phyloP scores from a whole-genome alignment of 352 stramenopile genomes.

The Globisporangium emineosum region DNA sequence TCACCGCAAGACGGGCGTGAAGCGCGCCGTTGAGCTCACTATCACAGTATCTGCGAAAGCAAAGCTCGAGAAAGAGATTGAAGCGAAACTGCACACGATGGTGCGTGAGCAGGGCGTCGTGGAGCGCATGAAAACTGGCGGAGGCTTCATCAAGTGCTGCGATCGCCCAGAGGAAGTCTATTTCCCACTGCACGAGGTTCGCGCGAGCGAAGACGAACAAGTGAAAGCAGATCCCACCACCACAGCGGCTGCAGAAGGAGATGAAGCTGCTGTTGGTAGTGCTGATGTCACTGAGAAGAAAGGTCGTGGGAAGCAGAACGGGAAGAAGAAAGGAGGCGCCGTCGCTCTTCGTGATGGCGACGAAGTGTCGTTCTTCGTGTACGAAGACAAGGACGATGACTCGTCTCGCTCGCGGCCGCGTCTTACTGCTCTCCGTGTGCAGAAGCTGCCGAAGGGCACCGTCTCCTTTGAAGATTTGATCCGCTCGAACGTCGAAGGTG shows the following conservation, averaged over 20 bases:
- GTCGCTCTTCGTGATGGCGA: conserved; percentile 48
- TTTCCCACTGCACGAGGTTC: conserved; percentile 69
- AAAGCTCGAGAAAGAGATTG: conserved; percentile 69
- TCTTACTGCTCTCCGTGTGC: conserved; percentile 64
- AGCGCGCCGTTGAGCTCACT: conserved; percentile 62
- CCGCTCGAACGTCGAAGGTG: conserved; percentile 48
- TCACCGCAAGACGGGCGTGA: conserved; percentile 59
- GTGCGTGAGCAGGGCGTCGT: conserved; percentile 59
- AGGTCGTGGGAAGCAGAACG: conserved; percentile 16
- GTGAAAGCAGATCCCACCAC: background rate
- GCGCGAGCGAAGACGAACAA: conserved; percentile 20
- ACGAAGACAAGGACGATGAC: conserved; percentile 59
- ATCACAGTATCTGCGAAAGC: conserved; percentile 54
- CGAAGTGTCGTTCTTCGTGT: conserved; percentile 79
- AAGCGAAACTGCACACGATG: conserved; percentile 55
- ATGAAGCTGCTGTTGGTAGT: conserved; percentile 10
- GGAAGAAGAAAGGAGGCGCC: conserved; percentile 4
- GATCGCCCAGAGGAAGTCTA: conserved; percentile 65
- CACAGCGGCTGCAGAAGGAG: conserved; percentile 10
- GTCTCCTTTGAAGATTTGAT: conserved; percentile 70
- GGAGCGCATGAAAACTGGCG: conserved; percentile 50
- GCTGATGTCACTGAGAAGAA: conserved; percentile 3
- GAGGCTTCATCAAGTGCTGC: conserved; percentile 73
- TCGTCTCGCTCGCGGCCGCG: conserved; percentile 25
- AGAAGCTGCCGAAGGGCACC: conserved; percentile 49